phyloP scores from a whole-genome alignment of 495 filamentous ascomycete genomes.

The Daldinia concentrica region DNA sequence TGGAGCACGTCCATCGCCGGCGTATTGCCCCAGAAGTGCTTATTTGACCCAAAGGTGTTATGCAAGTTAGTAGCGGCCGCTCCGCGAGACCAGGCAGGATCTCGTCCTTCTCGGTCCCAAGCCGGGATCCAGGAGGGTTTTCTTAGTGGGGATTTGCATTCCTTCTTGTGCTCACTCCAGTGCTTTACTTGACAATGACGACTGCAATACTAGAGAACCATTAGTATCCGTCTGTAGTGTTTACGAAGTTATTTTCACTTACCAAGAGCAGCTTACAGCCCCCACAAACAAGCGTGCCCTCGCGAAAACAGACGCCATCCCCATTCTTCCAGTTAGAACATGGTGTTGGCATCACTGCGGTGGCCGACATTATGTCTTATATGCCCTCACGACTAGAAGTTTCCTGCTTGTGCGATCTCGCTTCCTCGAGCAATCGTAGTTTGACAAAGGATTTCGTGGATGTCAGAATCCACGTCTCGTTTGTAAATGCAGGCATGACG shows the following conservation, averaged over 20 bases:
- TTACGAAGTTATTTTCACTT: neutral
- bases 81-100: constrained; percentile 34
- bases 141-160: constrained; percentile 46
- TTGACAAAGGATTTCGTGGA: neutral
- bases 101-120: constrained; percentile 45
- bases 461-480: neutral
- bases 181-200: constrained; percentile 48
- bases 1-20: constrained; percentile 56
- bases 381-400: neutral
- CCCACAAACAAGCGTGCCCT: constrained; percentile 10
- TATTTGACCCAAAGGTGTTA: neutral
- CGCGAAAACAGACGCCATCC: neutral
- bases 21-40: constrained; percentile 56
- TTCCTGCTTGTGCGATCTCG: neutral
- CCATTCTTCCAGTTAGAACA: constrained; percentile 25
- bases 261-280: constrained; percentile 16
- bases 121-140: constrained; percentile 46
- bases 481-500: neutral
- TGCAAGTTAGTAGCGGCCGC: neutral
- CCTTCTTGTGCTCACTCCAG: constrained; percentile 48
- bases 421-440: neutral
- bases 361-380: neutral
- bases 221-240: neutral
- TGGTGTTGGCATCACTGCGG: neutral
- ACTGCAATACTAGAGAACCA: constrained; percentile 49